Conservation (phyloP, 495 filamentous ascomycete genomes). For the Letharia lupina region DNA sequence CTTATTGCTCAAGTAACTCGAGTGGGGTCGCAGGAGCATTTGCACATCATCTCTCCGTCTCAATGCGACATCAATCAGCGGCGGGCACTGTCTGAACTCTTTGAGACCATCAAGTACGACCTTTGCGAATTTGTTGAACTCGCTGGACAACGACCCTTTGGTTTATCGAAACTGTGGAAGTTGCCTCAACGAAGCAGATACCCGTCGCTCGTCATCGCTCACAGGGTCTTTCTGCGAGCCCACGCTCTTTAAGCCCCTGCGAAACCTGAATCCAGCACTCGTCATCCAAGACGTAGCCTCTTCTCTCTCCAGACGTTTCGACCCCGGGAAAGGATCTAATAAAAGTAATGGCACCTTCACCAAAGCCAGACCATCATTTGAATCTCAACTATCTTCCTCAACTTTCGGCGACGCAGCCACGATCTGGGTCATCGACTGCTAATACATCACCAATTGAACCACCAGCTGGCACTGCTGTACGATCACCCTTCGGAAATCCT, state of each 20-base stretch:
- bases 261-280: constrained; percentile 3
- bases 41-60: not conserved
- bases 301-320: constrained; percentile 5
- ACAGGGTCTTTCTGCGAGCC: constrained; percentile 3
- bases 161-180: not conserved
- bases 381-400: constrained; percentile 70
- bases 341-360: constrained; percentile 79
- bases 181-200: not conserved
- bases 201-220: not conserved
- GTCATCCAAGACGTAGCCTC: not conserved
- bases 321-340: constrained; percentile 2
- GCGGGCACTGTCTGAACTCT: constrained; percentile 1
- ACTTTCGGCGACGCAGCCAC: constrained; percentile 61
- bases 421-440: constrained; percentile 78
- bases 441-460: constrained; percentile 82
- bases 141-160: not conserved
- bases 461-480: constrained; percentile 54
- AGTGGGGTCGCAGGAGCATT: not conserved
- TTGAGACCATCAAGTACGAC: not conserved
- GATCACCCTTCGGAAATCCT: constrained; percentile 67
- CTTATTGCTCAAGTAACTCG: not conserved
- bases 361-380: constrained; percentile 59
- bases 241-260: constrained; percentile 8
- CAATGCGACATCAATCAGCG: constrained; percentile 3
- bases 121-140: not conserved